These are phyloP conservation scores for Cucumis sativus DNA, from an alignment of 306 rosid species.

Conservation along the genomic window DNA sequence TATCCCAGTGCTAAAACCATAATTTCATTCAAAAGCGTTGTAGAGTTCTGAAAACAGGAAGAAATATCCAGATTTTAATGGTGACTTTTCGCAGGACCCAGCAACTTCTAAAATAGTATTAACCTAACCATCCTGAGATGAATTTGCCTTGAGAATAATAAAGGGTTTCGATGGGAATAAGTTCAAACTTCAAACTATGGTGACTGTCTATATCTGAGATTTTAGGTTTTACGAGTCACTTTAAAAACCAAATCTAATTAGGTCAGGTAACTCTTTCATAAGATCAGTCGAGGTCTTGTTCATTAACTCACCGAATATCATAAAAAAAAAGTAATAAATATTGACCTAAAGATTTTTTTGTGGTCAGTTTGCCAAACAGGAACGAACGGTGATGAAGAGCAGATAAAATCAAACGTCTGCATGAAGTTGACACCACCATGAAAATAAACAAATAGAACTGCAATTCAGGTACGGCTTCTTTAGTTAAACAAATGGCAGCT, in stretches of 20 bases:
- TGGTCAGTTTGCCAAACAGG: not conserved
- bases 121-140: not conserved
- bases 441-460: not conserved
- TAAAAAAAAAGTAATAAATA: not conserved
- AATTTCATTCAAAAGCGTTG: not conserved
- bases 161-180: too few species aligned
- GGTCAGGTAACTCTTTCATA: not conserved
- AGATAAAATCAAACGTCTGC: not conserved
- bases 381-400: not conserved
- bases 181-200: too few species aligned
- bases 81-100: not conserved
- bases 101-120: not conserved
- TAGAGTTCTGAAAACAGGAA: not conserved
- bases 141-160: not conserved
- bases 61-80: not conserved
- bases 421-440: not conserved
- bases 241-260: not conserved
- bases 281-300: not conserved
- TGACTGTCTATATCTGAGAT: too few species aligned
- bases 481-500: constrained; percentile 4
- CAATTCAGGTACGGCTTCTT: constrained; percentile 6
- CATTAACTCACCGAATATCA: not conserved
- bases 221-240: not conserved
- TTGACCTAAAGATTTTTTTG: not conserved
- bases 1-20: not conserved